phyloP scores from a whole-genome alignment of 257 asterid species.

The Primulina huaijiensis region DNA sequence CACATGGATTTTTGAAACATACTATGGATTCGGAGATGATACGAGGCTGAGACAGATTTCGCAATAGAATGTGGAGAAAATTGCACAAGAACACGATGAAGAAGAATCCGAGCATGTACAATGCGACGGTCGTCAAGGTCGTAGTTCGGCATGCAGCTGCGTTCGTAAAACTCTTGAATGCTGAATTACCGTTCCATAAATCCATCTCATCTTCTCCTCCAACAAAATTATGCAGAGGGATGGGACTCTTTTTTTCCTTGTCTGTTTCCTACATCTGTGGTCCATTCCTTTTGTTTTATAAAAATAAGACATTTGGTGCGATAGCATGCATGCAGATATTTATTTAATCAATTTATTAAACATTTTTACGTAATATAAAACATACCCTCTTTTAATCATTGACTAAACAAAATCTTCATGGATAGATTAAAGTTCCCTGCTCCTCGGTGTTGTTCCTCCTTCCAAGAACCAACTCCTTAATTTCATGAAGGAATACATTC shows the following conservation, averaged over 20 bases:
- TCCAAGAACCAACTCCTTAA: too few species aligned
- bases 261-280: conserved; percentile 24
- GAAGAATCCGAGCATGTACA: conserved; percentile 82
- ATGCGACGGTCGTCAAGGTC: conserved; percentile 60
- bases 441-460: too few species aligned
- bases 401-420: too few species aligned
- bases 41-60: conserved; percentile 78
- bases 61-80: conserved; percentile 56
- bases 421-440: too few species aligned
- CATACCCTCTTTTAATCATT: too few species aligned
- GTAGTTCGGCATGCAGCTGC: conserved; percentile 47
- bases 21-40: conserved; percentile 78
- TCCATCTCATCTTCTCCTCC: conserved; percentile 27
- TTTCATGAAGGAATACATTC: too few species aligned
- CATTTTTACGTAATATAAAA: too few species aligned
- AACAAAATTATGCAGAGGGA: background rate
- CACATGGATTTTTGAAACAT: conserved; percentile 9
- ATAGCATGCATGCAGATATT: conserved; percentile 18
- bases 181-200: conserved; percentile 24
- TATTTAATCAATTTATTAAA: too few species aligned
- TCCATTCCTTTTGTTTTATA: background rate
- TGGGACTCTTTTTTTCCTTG: background rate
- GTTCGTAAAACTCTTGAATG: conserved; percentile 31
- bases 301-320: background rate
- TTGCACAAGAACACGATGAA: conserved; percentile 76